phyloP scores from a whole-genome alignment of 176 grass and related monocot species.

The Phyllostachys edulis region DNA sequence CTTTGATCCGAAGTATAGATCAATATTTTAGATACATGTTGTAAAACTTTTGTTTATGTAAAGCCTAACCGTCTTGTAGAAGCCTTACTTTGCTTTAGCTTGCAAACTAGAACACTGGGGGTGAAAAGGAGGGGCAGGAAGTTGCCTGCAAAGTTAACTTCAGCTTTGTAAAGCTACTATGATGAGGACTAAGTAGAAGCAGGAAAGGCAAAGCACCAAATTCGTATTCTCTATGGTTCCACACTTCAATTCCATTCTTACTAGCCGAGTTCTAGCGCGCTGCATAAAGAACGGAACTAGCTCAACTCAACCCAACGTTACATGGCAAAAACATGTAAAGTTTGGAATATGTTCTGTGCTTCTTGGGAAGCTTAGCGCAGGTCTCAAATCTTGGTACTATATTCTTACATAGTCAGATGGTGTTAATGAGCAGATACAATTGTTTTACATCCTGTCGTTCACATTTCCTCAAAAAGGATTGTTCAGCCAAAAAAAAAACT shows the following conservation, averaged over 20 bases:
- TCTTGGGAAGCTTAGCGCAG: neutral
- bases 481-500: too few relatives aligned
- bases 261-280: neutral
- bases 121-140: constrained; percentile 32
- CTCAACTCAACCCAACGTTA: neutral
- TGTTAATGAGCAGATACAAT: too few relatives aligned
- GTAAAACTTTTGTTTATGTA: constrained; percentile 2
- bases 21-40: constrained; percentile 28
- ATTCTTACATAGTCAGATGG: too few relatives aligned
- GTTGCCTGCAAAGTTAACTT: constrained; percentile 34
- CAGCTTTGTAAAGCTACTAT: constrained; percentile 36
- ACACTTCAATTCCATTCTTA: neutral
- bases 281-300: neutral
- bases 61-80: constrained; percentile 11
- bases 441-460: too few relatives aligned
- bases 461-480: too few relatives aligned
- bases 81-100: constrained; percentile 25
- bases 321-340: neutral
- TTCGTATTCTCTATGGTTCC: neutral
- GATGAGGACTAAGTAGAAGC: constrained; percentile 26
- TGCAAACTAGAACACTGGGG: constrained; percentile 9
- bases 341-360: constrained; percentile 12
- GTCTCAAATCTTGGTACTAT: too few relatives aligned
- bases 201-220: constrained; percentile 18
- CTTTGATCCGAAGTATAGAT: constrained; percentile 39